A percentile compares a stretch with the other conserved stretches of the same genome.
These are phyloP conservation scores for Pleurotus sapidus DNA, from an alignment of 768 basidiomycete genomes.

Conservation along the genomic window DNA sequence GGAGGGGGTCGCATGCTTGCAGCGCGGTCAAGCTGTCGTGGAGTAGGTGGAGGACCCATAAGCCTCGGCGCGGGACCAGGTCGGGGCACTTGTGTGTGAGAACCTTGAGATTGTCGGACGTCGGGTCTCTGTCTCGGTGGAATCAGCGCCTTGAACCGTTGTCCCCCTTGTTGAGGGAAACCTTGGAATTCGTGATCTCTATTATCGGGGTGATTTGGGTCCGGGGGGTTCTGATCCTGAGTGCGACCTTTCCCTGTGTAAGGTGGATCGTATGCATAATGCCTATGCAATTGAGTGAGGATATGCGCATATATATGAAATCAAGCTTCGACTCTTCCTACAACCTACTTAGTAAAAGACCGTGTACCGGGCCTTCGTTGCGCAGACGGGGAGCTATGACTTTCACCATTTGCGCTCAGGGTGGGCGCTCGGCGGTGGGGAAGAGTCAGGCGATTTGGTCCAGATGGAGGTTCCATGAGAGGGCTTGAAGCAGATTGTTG, in stretches of 20 bases:
- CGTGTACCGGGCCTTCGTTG: slow-evolving; percentile 46
- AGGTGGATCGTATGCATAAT: slow-evolving; percentile 63
- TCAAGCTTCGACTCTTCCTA: neutral
- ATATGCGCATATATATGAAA: neutral
- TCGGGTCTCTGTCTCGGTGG: slow-evolving; percentile 4
- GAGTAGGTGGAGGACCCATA: slow-evolving; percentile 57
- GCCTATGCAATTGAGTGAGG: slow-evolving; percentile 32
- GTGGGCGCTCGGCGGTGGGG: slow-evolving; percentile 52
- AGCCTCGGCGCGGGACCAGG: slow-evolving; percentile 15
- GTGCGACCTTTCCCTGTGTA: slow-evolving; percentile 37
- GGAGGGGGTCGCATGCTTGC: slow-evolving; percentile 5
- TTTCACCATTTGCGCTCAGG: slow-evolving; percentile 24
- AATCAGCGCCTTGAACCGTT: slow-evolving; percentile 5
- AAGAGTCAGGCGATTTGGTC: slow-evolving; percentile 65
- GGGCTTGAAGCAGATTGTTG: slow-evolving; percentile 40
- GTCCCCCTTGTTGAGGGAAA: slow-evolving; percentile 19
- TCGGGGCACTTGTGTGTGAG: slow-evolving; percentile 13
- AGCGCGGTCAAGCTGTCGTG: slow-evolving; percentile 34
- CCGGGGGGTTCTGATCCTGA: slow-evolving; percentile 36
- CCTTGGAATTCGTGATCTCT: slow-evolving; percentile 12
- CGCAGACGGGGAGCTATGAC: neutral
- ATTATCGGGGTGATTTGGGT: slow-evolving; percentile 20
- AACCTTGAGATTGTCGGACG: slow-evolving; percentile 6
- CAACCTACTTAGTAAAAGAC: slow-evolving; percentile 44
- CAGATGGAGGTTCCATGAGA: slow-evolving; percentile 45